Conservation (phyloP, 2,329 filamentous ascomycete genomes). For the Fusarium duplospermum region DNA sequence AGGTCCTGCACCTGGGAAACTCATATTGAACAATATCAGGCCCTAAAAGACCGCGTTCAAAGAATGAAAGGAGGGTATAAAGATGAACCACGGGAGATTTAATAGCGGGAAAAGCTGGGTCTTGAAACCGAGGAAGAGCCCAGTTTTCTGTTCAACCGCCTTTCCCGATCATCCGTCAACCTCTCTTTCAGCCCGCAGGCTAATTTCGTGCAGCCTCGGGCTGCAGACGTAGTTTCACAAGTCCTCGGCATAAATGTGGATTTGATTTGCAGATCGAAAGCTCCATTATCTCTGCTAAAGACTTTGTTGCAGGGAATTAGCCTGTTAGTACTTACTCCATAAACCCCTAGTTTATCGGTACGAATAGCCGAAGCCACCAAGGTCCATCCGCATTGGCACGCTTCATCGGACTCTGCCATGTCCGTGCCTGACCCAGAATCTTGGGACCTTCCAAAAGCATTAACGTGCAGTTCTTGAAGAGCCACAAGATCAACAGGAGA, state of each 20-base stretch:
- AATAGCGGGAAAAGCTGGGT: neutral
- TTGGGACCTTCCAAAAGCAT: neutral
- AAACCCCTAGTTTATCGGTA: neutral
- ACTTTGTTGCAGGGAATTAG: neutral
- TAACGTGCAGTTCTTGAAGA: neutral
- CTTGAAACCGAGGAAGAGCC: neutral
- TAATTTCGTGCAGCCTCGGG: slow-evolving; percentile 1
- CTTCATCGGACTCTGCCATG: neutral
- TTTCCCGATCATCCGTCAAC: neutral
- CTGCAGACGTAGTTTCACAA: neutral
- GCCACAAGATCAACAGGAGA: slow-evolving; percentile 5
- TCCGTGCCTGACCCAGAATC: neutral
- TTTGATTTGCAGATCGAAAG: neutral
- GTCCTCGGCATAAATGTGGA: neutral
- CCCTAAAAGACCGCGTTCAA: neutral
- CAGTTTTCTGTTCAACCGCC: neutral
- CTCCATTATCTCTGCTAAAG: neutral
- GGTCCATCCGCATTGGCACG: neutral
- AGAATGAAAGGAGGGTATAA: neutral
- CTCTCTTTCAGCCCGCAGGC: neutral
- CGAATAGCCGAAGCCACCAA: neutral
- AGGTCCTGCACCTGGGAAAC: slow-evolving; percentile 22
- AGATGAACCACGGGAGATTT: neutral
- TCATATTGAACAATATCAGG: slow-evolving; percentile 10
- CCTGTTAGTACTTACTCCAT: neutral